phyloP scores from a whole-genome alignment of 2,329 filamentous ascomycete genomes.

The Teratosphaeria zuluensis region DNA sequence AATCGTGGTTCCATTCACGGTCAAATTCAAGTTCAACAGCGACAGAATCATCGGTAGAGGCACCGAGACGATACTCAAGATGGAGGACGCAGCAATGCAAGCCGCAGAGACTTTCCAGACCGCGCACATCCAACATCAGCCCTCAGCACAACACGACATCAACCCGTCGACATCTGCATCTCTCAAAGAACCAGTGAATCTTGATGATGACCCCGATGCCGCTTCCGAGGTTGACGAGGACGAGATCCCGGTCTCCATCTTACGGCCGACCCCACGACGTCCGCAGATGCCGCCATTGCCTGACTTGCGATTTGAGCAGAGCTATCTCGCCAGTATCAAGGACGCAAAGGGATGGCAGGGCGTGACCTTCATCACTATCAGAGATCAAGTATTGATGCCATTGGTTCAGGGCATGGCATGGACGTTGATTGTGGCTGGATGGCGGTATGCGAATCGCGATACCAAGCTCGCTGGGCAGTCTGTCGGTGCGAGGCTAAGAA shows the following conservation, averaged over 20 bases:
- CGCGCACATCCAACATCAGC: conserved; percentile 63
- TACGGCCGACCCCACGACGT: conserved; percentile 46
- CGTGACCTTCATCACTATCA: conserved; percentile 71
- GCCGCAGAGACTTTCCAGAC: conserved; percentile 73
- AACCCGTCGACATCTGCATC: conserved; percentile 71
- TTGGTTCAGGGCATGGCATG: conserved; percentile 82
- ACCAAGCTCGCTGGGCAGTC: conserved; percentile 67
- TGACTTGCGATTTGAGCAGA: conserved; percentile 94
- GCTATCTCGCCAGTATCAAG: conserved; percentile 84
- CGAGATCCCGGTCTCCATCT: conserved; percentile 58
- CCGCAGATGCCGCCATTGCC: conserved; percentile 58
- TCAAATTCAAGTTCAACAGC: not conserved
- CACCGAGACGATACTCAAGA: not conserved
- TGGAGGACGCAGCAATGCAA: conserved; percentile 34
- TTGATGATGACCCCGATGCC: conserved; percentile 28
- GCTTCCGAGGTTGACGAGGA: conserved; percentile 47
- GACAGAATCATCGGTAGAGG: not conserved
- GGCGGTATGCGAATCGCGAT: conserved; percentile 79
- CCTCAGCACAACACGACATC: conserved; percentile 63
- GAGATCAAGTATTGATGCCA: conserved; percentile 87
- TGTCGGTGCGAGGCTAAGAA: conserved; percentile 64
- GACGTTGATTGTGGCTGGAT: conserved; percentile 74
- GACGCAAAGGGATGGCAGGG: conserved; percentile 69
- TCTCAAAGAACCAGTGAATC: conserved; percentile 50
- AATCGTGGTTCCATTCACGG: not conserved